These are phyloP conservation scores for Agarophyton chilense DNA, from an alignment of 23 red algal species.

Conservation along the genomic window DNA sequence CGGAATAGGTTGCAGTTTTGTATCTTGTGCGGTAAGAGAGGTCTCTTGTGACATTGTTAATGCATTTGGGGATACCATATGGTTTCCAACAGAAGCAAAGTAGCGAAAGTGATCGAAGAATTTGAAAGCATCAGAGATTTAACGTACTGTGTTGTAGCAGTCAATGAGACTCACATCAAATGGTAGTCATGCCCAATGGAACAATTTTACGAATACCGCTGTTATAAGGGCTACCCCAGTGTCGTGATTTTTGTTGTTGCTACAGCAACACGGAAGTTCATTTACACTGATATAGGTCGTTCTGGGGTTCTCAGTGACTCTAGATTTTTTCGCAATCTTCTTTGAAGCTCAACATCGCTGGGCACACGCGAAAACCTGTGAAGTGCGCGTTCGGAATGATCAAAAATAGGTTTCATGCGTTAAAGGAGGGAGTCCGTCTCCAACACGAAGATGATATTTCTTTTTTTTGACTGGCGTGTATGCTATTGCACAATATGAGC, in stretches of 20 bases:
- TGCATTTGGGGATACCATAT: background rate
- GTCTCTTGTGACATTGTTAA: background rate
- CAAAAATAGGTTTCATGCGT: slow-evolving; percentile 4
- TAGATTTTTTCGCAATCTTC: background rate
- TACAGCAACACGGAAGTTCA: too few relatives aligned
- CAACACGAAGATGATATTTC: slow-evolving; percentile 37
- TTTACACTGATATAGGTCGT: too few relatives aligned
- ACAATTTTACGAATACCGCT: too few relatives aligned
- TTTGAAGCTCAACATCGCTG: slow-evolving; percentile 30
- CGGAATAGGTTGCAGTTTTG: slow-evolving; percentile 12
- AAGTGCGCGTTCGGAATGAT: slow-evolving; percentile 54
- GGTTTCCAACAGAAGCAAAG: background rate
- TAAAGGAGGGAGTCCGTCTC: background rate
- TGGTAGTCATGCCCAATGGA: background rate
- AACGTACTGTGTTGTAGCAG: background rate
- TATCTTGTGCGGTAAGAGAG: background rate
- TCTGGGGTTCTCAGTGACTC: slow-evolving; percentile 22
- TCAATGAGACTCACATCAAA: slow-evolving; percentile 10
- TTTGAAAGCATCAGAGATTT: background rate
- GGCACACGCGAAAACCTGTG: slow-evolving; percentile 17
- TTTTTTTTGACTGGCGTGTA: background rate
- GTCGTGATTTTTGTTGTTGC: too few relatives aligned
- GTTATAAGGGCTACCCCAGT: too few relatives aligned
- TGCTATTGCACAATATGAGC: slow-evolving; percentile 38
- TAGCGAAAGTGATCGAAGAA: background rate